These are phyloP conservation scores for Wallacemonas rigidus DNA, from an alignment of 208 protist species.

Conservation along the genomic window DNA sequence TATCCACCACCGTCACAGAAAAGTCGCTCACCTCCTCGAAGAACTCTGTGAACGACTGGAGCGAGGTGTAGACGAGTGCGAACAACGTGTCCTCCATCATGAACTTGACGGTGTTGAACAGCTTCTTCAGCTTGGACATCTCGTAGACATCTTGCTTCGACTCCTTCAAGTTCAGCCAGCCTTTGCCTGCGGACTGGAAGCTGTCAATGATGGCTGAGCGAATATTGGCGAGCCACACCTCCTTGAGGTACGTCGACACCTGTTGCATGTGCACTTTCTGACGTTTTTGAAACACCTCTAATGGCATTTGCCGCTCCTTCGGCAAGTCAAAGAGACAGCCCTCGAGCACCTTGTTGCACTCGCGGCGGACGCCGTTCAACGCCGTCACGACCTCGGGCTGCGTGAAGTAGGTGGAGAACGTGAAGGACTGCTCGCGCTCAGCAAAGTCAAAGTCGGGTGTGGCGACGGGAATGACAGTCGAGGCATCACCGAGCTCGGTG, in stretches of 20 bases:
- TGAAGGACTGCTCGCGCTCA: constrained; percentile 82
- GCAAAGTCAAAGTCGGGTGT: constrained; percentile 69
- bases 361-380: constrained; percentile 83
- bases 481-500: constrained; percentile 56
- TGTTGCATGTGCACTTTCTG: constrained; percentile 80
- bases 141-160: constrained; percentile 96
- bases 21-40: constrained; percentile 93
- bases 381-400: constrained; percentile 92
- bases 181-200: constrained; percentile 95
- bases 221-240: constrained; percentile 90
- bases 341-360: constrained; percentile 91
- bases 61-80: constrained; percentile 89
- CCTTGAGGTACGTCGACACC: constrained; percentile 85
- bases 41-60: constrained; percentile 87
- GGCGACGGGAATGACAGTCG: constrained; percentile 66
- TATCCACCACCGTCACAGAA: constrained; percentile 84
- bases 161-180: constrained; percentile 98
- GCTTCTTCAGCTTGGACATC: constrained; percentile 97
- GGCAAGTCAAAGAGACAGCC: constrained; percentile 89
- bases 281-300: constrained; percentile 81
- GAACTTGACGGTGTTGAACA: constrained; percentile 96
- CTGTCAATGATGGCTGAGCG: constrained; percentile 85
- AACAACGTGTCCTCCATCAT: constrained; percentile 98
- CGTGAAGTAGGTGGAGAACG: constrained; percentile 94
- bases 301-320: constrained; percentile 88